These are phyloP conservation scores for Kluyveromyces dobzhanskii DNA, from an alignment of 805 yeast genomes.

Conservation along the genomic window DNA sequence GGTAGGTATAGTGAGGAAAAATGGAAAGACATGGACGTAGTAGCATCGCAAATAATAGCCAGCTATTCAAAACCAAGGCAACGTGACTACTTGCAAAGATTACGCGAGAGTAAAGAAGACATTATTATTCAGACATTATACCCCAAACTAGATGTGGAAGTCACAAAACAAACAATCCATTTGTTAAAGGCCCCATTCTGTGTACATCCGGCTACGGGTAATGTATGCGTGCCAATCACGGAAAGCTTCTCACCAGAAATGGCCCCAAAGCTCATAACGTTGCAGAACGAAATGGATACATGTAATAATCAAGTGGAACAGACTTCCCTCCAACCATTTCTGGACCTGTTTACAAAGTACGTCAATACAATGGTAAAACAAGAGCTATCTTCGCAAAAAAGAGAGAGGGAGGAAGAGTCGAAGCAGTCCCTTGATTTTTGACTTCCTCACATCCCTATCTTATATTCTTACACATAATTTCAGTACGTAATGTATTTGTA, in stretches of 20 bases:
- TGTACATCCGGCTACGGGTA: constrained; percentile 92
- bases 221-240: constrained; percentile 78
- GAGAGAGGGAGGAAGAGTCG: constrained; percentile 32
- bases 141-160: constrained; percentile 91
- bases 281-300: constrained; percentile 57
- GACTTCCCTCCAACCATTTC: constrained; percentile 63
- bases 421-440: constrained; percentile 1
- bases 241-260: constrained; percentile 58
- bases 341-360: constrained; percentile 55
- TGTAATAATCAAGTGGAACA: constrained; percentile 40
- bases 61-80: constrained; percentile 13
- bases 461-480: too few relatives aligned
- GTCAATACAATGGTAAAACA: constrained; percentile 50
- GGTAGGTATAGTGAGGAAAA: constrained; percentile 49
- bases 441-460: neutral
- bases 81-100: constrained; percentile 32
- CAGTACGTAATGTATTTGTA: too few relatives aligned
- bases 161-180: constrained; percentile 82
- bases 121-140: constrained; percentile 71
- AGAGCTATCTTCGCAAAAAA: constrained; percentile 35
- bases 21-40: constrained; percentile 68
- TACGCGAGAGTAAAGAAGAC: constrained; percentile 73
- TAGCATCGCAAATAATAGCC: constrained; percentile 32
- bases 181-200: constrained; percentile 94
- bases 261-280: constrained; percentile 64